phyloP scores from a whole-genome alignment of 768 basidiomycete species.

The Psilocybe sp. region DNA sequence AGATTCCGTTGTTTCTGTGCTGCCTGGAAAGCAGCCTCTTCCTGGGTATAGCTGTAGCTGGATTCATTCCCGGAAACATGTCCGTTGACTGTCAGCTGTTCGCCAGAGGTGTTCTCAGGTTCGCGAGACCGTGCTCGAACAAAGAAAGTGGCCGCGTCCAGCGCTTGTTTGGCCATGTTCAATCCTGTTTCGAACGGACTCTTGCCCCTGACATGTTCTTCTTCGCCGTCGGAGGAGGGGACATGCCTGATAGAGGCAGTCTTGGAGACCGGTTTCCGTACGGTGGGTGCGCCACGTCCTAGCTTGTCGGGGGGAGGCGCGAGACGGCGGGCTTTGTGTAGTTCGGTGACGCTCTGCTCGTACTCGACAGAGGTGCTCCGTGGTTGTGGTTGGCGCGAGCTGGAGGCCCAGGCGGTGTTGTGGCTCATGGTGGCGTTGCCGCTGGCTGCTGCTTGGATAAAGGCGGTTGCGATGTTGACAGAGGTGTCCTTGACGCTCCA shows the following conservation, averaged over 20 bases:
- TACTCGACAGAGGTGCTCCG: constrained; percentile 81
- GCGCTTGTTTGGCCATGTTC: constrained; percentile 51
- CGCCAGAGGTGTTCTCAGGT: constrained; percentile 38
- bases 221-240: constrained; percentile 69
- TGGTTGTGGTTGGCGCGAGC: constrained; percentile 50
- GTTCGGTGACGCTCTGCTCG: constrained; percentile 58
- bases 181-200: constrained; percentile 66
- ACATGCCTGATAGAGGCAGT: constrained; percentile 51
- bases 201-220: constrained; percentile 51
- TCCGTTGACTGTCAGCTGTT: constrained; percentile 30
- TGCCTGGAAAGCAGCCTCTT: constrained; percentile 63
- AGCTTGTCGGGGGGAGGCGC: constrained; percentile 50
- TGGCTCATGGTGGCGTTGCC: constrained; percentile 39
- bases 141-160: constrained; percentile 60
- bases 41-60: constrained; percentile 78
- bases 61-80: constrained; percentile 35
- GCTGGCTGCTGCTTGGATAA: constrained; percentile 62
- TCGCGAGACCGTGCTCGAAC: constrained; percentile 61
- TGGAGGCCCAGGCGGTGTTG: constrained; percentile 67
- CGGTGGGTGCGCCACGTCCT: constrained; percentile 15
- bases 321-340: constrained; percentile 41
- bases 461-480: constrained; percentile 82
- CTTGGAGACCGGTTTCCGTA: constrained; percentile 53
- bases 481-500: constrained; percentile 81
- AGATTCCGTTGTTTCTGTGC: constrained; percentile 30